A percentile compares a stretch with the other conserved stretches of the same genome.
Evolutionary conservation across 257 asterid genomes (phyloP).

Genomic region (Rhazya stricta): DNA sequence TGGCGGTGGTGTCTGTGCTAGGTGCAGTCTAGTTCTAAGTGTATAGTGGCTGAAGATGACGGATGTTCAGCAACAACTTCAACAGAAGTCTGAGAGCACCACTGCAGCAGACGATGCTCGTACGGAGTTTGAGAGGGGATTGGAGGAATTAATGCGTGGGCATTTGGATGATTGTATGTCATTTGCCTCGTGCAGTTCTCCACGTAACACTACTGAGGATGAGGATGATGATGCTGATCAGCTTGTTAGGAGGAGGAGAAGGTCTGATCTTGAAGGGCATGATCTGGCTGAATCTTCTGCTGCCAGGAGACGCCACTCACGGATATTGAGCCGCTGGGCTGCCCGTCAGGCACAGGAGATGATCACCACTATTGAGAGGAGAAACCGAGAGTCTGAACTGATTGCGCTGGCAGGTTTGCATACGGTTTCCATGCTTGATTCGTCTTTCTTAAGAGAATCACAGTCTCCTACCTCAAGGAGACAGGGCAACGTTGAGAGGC

Average conservation of each 20-base stretch:
- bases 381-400: slow-evolving; percentile 81
- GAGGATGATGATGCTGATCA: slow-evolving; percentile 85
- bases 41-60: slow-evolving; percentile 53
- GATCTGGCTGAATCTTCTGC: slow-evolving; percentile 96
- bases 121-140: slow-evolving; percentile 79
- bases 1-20: slow-evolving; percentile 16
- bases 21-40: slow-evolving; percentile 26
- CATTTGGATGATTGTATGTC: slow-evolving; percentile 89
- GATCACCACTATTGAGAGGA: slow-evolving; percentile 85
- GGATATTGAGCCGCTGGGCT: slow-evolving; percentile 82
- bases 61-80: slow-evolving; percentile 68
- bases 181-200: slow-evolving; percentile 83
- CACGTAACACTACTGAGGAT: slow-evolving; percentile 53
- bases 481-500: slow-evolving; percentile 79
- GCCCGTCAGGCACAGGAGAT: slow-evolving; percentile 87
- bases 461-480: slow-evolving; percentile 71
- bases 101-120: slow-evolving; percentile 49
- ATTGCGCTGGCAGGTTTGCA: slow-evolving; percentile 87
- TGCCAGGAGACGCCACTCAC: slow-evolving; percentile 82
- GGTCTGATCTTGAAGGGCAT: slow-evolving; percentile 92
- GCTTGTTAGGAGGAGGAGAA: slow-evolving; percentile 72
- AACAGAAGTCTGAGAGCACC: slow-evolving; percentile 85
- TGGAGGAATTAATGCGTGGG: slow-evolving; percentile 84
- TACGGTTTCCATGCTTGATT: slow-evolving; percentile 79
- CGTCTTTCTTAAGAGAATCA: slow-evolving; percentile 84